Conservation (phyloP, 2,329 filamentous ascomycete genomes). For the Emericellopsis cladophorae region DNA sequence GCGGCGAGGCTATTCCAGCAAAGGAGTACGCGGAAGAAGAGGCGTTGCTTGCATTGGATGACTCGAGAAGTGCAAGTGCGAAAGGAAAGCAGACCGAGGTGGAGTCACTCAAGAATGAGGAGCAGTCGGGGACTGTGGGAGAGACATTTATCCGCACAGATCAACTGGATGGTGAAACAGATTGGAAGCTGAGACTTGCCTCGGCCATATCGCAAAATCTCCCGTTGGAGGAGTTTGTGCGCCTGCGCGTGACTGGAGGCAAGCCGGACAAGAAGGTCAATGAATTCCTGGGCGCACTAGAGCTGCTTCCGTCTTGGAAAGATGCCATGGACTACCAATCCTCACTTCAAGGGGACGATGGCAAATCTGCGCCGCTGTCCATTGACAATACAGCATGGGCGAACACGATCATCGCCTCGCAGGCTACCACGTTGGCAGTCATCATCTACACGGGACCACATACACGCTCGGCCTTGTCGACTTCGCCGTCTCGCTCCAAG, state of each 20-base stretch:
- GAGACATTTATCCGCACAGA: constrained; percentile 97
- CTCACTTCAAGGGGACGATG: constrained; percentile 18
- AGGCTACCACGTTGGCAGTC: constrained; percentile 75
- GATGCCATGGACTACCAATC: constrained; percentile 30
- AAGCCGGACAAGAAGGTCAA: constrained; percentile 92
- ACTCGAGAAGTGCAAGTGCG: constrained; percentile 17
- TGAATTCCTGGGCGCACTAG: constrained; percentile 83
- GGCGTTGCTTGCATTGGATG: constrained; percentile 26
- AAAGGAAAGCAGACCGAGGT: constrained; percentile 21
- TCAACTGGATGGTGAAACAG: constrained; percentile 93
- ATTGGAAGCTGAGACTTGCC: constrained; percentile 91
- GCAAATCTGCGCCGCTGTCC: constrained; percentile 58
- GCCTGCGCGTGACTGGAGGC: constrained; percentile 63
- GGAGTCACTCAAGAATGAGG: constrained; percentile 11
- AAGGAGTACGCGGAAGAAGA: constrained; percentile 23
- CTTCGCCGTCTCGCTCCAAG: constrained; percentile 83
- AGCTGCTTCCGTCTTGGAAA: constrained; percentile 48
- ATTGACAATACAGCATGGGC: constrained; percentile 99
- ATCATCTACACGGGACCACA: constrained; percentile 92
- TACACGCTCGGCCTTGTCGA: constrained; percentile 87
- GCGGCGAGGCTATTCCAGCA: constrained; percentile 14
- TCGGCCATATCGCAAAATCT: constrained; percentile 78
- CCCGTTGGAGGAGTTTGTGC: constrained; percentile 56
- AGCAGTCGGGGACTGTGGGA: constrained; percentile 39
- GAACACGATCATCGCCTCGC: constrained; percentile 92